These are phyloP conservation scores for Aleurites moluccanus DNA, from an alignment of 441 rosid species.

Conservation along the genomic window DNA sequence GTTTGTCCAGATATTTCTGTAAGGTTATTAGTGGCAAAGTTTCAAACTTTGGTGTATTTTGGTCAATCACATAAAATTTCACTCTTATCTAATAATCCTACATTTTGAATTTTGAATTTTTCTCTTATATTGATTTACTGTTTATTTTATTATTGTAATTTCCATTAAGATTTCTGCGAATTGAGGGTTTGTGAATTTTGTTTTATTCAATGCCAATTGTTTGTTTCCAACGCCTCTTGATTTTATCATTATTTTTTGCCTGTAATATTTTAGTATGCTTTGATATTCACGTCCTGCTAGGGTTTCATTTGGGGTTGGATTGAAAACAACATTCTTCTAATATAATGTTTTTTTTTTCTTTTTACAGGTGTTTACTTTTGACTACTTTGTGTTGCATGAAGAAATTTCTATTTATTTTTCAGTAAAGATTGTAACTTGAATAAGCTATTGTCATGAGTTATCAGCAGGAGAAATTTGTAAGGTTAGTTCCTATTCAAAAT, in stretches of 20 bases:
- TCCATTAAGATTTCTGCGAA: not conserved
- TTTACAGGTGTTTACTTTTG: slow-evolving; percentile 18
- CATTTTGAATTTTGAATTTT: not conserved
- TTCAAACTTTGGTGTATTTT: not conserved
- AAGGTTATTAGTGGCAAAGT: not conserved
- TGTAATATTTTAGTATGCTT: not conserved
- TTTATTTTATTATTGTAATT: not conserved
- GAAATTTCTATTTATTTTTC: slow-evolving; percentile 12
- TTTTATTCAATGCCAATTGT: slow-evolving; percentile 8
- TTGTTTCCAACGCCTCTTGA: slow-evolving; percentile 9
- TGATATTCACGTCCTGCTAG: slow-evolving; percentile 2
- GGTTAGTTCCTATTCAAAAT: slow-evolving; percentile 40
- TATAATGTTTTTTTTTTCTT: not conserved
- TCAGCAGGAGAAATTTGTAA: slow-evolving; percentile 60
- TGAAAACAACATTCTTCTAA: not conserved
- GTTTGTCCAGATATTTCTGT: not conserved
- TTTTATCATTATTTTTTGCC: not conserved
- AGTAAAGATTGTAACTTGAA: slow-evolving; percentile 11
- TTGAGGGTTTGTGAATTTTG: not conserved
- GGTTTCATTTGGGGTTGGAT: slow-evolving; percentile 2
- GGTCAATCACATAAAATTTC: not conserved
- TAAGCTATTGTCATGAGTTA: slow-evolving; percentile 45
- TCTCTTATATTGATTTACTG: not conserved
- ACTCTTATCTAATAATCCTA: not conserved
- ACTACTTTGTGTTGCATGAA: slow-evolving; percentile 21